Conservation (phyloP, 805 yeast species). For the Wickerhamomyces bisporus region DNA sequence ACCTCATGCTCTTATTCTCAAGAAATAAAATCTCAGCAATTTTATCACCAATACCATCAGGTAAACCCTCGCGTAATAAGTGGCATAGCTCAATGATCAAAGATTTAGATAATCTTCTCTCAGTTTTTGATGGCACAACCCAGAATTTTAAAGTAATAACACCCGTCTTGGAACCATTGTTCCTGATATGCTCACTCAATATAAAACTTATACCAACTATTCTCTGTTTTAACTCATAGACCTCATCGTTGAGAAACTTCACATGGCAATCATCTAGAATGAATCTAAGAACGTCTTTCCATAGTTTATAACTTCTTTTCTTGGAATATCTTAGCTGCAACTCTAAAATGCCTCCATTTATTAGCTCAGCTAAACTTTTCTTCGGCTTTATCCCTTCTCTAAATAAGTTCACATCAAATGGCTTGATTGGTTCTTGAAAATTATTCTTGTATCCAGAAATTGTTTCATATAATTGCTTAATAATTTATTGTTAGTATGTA, state of each 20-base stretch:
- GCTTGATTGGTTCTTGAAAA: not conserved
- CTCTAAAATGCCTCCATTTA: slow-evolving; percentile 6
- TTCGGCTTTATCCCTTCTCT: slow-evolving; percentile 8
- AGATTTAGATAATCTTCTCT: not conserved
- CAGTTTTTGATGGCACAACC: not conserved
- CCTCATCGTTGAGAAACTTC: not conserved
- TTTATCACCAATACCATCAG: slow-evolving; percentile 1
- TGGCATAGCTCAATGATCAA: not conserved
- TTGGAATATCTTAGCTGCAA: slow-evolving; percentile 4
- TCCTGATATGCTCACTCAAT: not conserved
- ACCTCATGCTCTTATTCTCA: not conserved
- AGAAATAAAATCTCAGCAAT: not conserved
- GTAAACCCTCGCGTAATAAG: not conserved
- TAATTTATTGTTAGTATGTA: not conserved
- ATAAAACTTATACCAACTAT: slow-evolving; percentile 4
- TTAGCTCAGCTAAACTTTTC: not conserved
- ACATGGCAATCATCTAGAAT: slow-evolving; percentile 2
- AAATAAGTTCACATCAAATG: slow-evolving; percentile 7
- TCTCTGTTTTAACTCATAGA: not conserved
- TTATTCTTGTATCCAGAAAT: not conserved
- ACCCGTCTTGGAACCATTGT: not conserved
- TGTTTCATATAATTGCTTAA: slow-evolving; percentile 2
- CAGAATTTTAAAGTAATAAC: not conserved
- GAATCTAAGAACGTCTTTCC: slow-evolving; percentile 7
- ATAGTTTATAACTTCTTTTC: slow-evolving; percentile 1